Evolutionary conservation across 768 basidiomycete species (phyloP).

Genomic region (Boletus huronensis): DNA sequence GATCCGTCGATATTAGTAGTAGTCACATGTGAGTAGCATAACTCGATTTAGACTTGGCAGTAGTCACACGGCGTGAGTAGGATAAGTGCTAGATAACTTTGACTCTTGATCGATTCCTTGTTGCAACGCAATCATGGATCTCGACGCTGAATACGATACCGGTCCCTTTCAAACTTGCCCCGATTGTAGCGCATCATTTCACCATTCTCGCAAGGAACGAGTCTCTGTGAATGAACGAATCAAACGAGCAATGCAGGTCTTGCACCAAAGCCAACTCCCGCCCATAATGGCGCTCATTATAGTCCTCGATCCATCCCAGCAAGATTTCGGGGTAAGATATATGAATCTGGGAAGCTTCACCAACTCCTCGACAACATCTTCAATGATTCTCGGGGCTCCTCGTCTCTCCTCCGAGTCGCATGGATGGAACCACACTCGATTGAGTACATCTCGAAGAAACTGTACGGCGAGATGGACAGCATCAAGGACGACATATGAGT

Average conservation of each 20-base stretch:
- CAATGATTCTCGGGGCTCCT: background rate
- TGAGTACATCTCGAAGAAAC: no score
- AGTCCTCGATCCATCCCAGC: background rate
- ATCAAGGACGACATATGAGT: no score
- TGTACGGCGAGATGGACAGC: slow-evolving; percentile 18
- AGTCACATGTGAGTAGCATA: no score
- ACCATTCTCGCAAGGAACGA: no score
- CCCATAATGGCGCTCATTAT: background rate
- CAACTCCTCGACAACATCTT: no score
- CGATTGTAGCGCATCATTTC: no score
- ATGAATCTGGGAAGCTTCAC: background rate
- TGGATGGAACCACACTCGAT: background rate
- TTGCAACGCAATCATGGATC: background rate
- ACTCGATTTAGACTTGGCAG: no score
- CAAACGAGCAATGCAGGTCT: background rate
- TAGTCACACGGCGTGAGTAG: no score
- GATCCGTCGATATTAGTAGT: no score
- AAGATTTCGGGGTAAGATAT: background rate
- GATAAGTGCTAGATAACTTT: no score
- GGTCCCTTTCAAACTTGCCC: background rate
- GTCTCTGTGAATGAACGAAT: background rate
- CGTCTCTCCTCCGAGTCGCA: background rate
- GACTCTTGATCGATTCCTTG: no score
- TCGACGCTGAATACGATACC: background rate
- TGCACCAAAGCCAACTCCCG: background rate